A percentile compares a stretch with the other conserved stretches of the same genome.
Evolutionary conservation across 345 rosid species (phyloP).

Genomic region (Carallia pectinifolia): DNA sequence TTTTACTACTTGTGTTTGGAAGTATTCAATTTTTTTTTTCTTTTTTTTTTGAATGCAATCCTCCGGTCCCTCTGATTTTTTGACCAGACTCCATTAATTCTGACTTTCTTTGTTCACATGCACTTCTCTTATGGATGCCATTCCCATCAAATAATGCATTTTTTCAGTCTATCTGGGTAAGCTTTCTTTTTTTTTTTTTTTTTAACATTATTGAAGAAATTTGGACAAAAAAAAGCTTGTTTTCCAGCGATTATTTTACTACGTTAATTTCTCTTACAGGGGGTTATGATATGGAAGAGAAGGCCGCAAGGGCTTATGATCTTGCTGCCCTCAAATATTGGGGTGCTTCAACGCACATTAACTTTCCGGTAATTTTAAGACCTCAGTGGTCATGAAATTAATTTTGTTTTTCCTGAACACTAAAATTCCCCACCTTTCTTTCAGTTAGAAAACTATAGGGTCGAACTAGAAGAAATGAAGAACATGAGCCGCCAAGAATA

Average conservation of each 20-base stretch:
- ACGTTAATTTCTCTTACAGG: conserved; percentile 30
- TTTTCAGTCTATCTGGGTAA: conserved; percentile 73
- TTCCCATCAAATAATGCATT: conserved; percentile 31
- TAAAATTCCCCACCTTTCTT: background rate
- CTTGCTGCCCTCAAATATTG: conserved; percentile 85
- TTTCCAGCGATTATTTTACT: background rate
- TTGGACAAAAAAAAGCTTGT: background rate
- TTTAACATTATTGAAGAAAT: background rate
- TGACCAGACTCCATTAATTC: conserved; percentile 38
- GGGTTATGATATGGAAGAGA: conserved; percentile 87
- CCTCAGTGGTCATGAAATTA: background rate
- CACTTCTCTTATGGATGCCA: conserved; percentile 31
- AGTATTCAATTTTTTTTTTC: conserved; percentile 13
- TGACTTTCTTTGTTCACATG: conserved; percentile 28
- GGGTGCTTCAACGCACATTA: conserved; percentile 78
- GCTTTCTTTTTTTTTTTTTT: conserved; percentile 7
- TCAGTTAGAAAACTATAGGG: conserved; percentile 63
- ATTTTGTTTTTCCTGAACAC: too few relatives aligned
- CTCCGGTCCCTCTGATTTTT: conserved; percentile 22
- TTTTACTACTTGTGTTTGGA: conserved; percentile 21
- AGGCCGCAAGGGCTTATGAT: conserved; percentile 82
- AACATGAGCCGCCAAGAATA: conserved; percentile 78
- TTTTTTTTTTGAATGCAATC: conserved; percentile 14
- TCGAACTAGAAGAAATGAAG: conserved; percentile 70
- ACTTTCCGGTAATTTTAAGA: conserved; percentile 49